Conservation (phyloP, 768 basidiomycete species). For the Pleurotus sapidus region DNA sequence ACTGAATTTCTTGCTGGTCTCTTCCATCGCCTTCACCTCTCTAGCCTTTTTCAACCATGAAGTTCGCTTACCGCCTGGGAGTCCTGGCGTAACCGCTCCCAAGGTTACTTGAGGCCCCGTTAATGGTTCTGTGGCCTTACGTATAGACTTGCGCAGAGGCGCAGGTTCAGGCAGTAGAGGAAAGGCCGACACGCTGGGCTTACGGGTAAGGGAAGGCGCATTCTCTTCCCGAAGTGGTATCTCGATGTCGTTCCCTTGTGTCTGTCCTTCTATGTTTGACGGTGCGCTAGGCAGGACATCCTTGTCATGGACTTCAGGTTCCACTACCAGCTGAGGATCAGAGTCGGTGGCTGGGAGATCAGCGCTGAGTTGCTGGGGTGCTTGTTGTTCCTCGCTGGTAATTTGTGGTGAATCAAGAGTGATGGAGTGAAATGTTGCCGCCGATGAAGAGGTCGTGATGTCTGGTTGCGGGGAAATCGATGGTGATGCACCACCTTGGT, state of each 20-base stretch:
- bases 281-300: not conserved
- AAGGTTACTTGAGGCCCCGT: slow-evolving; percentile 21
- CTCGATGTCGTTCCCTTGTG: slow-evolving; percentile 16
- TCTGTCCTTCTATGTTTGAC: not conserved
- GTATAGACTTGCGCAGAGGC: slow-evolving; percentile 67
- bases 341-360: not conserved
- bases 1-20: slow-evolving; percentile 34
- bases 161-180: slow-evolving; percentile 63
- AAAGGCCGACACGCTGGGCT: slow-evolving; percentile 42
- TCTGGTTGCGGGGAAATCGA: not conserved
- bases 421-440: slow-evolving; percentile 34
- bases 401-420: slow-evolving; percentile 31
- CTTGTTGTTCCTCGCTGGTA: not conserved
- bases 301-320: too few species aligned
- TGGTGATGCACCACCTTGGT: not conserved
- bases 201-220: slow-evolving; percentile 25
- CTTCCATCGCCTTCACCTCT: slow-evolving; percentile 68
- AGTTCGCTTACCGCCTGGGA: slow-evolving; percentile 57
- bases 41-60: slow-evolving; percentile 82
- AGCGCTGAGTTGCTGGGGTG: not conserved
- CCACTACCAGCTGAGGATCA: too few species aligned
- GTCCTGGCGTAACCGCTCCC: slow-evolving; percentile 25
- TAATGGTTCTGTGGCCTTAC: slow-evolving; percentile 43
- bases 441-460: slow-evolving; percentile 26
- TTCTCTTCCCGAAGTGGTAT: slow-evolving; percentile 34